These are phyloP conservation scores for Gnaphalium uliginosum DNA, from an alignment of 129 eudicot species.

Conservation along the genomic window DNA sequence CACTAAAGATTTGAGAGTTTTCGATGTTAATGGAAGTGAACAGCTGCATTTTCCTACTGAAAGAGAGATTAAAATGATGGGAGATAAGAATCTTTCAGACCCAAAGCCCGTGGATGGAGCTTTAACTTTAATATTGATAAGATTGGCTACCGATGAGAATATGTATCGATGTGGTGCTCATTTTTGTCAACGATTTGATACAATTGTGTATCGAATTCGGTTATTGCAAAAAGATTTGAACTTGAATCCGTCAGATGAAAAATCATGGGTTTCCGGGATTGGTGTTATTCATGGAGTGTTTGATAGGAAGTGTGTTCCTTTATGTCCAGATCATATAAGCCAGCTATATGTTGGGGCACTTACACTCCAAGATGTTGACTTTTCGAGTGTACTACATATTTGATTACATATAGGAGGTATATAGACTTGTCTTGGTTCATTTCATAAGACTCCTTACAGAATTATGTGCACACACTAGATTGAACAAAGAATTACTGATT, in stretches of 20 bases:
- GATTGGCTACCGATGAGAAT: conserved; percentile 70
- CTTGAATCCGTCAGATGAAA: conserved; percentile 33
- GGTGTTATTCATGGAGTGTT: conserved; percentile 59
- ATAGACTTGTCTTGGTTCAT: background rate
- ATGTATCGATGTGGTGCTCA: conserved; percentile 62
- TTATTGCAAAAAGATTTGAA: conserved; percentile 50
- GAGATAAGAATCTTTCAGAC: conserved; percentile 67
- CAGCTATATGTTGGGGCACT: conserved; percentile 65
- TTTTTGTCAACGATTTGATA: conserved; percentile 61
- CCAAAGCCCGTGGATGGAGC: conserved; percentile 87
- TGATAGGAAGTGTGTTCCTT: conserved; percentile 58
- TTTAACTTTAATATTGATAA: conserved; percentile 50
- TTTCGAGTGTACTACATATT: conserved; percentile 27
- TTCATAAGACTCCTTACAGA: conserved; percentile 8
- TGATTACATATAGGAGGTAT: conserved; percentile 23
- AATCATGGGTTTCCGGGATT: conserved; percentile 59
- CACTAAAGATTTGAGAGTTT: conserved; percentile 76
- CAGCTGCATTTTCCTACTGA: conserved; percentile 70
- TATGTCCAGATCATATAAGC: conserved; percentile 65
- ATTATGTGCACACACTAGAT: background rate
- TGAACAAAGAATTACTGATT: background rate
- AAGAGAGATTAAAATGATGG: conserved; percentile 77
- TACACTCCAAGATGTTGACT: conserved; percentile 76
- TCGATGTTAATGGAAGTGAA: conserved; percentile 50
- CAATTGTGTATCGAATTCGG: conserved; percentile 60